These are phyloP conservation scores for Mortierella sp. DNA, from an alignment of 371 early-diverging fungal genomes.

Conservation along the genomic window DNA sequence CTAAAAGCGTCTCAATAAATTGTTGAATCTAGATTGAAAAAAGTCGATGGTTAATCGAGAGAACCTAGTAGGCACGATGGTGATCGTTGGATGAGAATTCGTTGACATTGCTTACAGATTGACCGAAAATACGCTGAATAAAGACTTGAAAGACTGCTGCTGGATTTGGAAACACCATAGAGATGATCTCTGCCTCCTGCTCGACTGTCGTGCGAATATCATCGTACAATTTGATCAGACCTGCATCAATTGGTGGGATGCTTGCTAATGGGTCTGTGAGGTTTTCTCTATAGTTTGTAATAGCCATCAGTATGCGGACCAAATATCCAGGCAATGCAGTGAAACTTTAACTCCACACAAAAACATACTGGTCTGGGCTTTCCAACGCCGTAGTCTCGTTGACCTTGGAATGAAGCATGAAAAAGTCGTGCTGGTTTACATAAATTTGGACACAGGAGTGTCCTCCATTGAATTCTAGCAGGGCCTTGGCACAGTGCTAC, in stretches of 20 bases:
- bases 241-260: conserved; percentile 83
- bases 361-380: conserved; percentile 46
- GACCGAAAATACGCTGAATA: conserved; percentile 94
- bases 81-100: neutral
- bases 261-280: conserved; percentile 63
- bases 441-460: conserved; percentile 93
- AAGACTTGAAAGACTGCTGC: conserved; percentile 92
- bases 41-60: no score
- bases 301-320: neutral
- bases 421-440: conserved; percentile 97
- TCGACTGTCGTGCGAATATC: conserved; percentile 85
- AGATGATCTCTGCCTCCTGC: conserved; percentile 91
- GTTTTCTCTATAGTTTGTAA: conserved; percentile 43
- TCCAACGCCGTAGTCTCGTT: conserved; percentile 59
- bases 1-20: conserved; percentile 83
- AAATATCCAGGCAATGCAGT: neutral
- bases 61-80: neutral
- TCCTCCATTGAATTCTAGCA: conserved; percentile 96
- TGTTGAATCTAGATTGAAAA: conserved; percentile 78
- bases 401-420: conserved; percentile 85
- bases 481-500: conserved; percentile 85
- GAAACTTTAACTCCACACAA: neutral
- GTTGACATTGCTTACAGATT: conserved; percentile 76
- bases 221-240: conserved; percentile 82
- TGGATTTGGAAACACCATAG: conserved; percentile 94